Percentiles rank a stretch among this genome's conserved stretches.
phyloP scores from a whole-genome alignment of 1,139 yeast species.

The Diutina pseudorugosa region DNA sequence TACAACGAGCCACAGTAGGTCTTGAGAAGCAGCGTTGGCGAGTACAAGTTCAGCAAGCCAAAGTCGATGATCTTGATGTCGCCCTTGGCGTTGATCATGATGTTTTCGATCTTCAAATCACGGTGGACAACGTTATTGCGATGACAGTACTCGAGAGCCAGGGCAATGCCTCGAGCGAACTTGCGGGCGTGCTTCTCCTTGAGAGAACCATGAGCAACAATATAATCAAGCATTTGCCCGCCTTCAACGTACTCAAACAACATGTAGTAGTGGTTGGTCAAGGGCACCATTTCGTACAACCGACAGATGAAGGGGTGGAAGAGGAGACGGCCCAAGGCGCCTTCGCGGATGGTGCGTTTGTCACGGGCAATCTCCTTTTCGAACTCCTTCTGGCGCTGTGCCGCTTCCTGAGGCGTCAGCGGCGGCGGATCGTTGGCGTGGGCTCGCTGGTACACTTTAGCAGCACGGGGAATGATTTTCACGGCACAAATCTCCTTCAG shows the following conservation, averaged over 20 bases:
- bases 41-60: conserved; percentile 82
- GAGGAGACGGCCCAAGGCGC: conserved; percentile 79
- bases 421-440: conserved; percentile 63
- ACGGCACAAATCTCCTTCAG: conserved; percentile 83
- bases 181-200: conserved; percentile 91
- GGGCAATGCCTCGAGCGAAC: conserved; percentile 92
- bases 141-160: conserved; percentile 90
- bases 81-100: conserved; percentile 86
- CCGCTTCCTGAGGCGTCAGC: conserved; percentile 40
- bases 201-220: conserved; percentile 90
- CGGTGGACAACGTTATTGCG: conserved; percentile 91
- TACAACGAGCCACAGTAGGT: conserved; percentile 96
- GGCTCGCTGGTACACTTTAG: conserved; percentile 64
- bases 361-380: conserved; percentile 89
- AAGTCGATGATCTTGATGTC: conserved; percentile 94
- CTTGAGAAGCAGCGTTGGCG: conserved; percentile 60
- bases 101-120: conserved; percentile 92
- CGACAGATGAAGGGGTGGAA: conserved; percentile 92
- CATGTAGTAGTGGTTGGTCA: conserved; percentile 97
- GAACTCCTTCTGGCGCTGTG: conserved; percentile 56
- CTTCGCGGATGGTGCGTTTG: conserved; percentile 86
- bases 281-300: conserved; percentile 85
- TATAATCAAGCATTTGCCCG: conserved; percentile 95
- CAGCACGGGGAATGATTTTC: conserved; percentile 72
- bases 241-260: conserved; percentile 94